These are phyloP conservation scores for Monosporascus ibericus DNA, from an alignment of 2,329 filamentous ascomycete genomes.

Conservation along the genomic window DNA sequence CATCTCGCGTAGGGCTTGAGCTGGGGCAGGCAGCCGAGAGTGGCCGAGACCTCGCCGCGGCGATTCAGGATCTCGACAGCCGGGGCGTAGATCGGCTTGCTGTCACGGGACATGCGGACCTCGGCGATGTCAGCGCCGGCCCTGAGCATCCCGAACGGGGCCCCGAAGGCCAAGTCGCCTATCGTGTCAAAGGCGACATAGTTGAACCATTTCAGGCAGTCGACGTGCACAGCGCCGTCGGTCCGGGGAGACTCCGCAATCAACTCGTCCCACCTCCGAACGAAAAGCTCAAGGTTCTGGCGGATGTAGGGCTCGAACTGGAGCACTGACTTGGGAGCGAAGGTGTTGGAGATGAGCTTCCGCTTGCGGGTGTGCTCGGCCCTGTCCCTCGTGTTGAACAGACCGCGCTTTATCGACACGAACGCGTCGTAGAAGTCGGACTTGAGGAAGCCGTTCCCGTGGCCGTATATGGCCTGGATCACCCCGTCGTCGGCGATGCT, in stretches of 20 bases:
- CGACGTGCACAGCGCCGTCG: conserved; percentile 55
- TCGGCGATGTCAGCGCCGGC: conserved; percentile 72
- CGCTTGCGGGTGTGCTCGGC: conserved; percentile 81
- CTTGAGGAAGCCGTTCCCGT: conserved; percentile 71
- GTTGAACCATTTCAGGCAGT: conserved; percentile 78
- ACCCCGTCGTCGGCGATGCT: conserved; percentile 76
- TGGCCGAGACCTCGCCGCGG: conserved; percentile 76
- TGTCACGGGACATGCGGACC: conserved; percentile 55
- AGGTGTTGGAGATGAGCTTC: conserved; percentile 83
- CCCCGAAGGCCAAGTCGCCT: conserved; percentile 61
- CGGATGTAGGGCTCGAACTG: conserved; percentile 90
- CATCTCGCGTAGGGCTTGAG: conserved; percentile 77
- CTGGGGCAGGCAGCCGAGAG: conserved; percentile 66
- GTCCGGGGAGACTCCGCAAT: conserved; percentile 36
- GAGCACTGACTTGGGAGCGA: conserved; percentile 71
- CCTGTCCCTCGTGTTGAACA: conserved; percentile 86
- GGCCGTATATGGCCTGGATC: conserved; percentile 71
- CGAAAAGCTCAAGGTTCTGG: conserved; percentile 68
- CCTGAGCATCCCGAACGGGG: conserved; percentile 77
- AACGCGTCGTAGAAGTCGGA: conserved; percentile 88
- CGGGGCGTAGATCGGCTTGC: conserved; percentile 60
- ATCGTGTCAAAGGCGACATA: conserved; percentile 53
- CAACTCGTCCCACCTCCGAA: conserved; percentile 65
- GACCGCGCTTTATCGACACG: conserved; percentile 74
- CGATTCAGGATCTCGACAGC: conserved; percentile 87